Evolutionary conservation across 306 rosid species (phyloP).

Genomic region (Inga laurina): DNA sequence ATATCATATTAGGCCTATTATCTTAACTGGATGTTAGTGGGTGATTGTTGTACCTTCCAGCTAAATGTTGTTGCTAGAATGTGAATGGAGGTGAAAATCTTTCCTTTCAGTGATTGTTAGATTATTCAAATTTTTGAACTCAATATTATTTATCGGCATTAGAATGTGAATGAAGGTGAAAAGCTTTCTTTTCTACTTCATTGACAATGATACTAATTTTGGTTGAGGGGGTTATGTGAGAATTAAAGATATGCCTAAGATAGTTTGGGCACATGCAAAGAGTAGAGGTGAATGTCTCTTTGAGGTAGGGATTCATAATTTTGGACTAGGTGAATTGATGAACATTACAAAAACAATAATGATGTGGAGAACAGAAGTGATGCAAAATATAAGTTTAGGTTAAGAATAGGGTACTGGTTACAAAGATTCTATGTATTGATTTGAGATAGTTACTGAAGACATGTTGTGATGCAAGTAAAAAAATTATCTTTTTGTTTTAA

Average conservation of each 20-base stretch:
- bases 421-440: not conserved
- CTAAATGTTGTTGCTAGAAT: not conserved
- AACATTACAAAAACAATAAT: not conserved
- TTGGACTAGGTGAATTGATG: not conserved
- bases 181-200: not conserved
- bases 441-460: not conserved
- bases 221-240: not conserved
- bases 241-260: not conserved
- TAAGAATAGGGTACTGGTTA: not conserved
- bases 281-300: not conserved
- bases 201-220: not conserved
- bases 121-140: not conserved
- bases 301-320: not conserved
- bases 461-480: not conserved
- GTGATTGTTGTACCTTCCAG: not conserved
- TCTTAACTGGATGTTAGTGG: not conserved
- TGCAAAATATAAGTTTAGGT: not conserved
- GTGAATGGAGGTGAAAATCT: not conserved
- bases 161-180: not conserved
- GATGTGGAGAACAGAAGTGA: not conserved
- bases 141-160: not conserved
- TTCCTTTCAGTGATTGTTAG: not conserved
- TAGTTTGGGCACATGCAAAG: not conserved
- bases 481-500: not conserved
- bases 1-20: not conserved